These are phyloP conservation scores for Dactylonectria estremocensis DNA, from an alignment of 2,329 filamentous ascomycete species.

Conservation along the genomic window DNA sequence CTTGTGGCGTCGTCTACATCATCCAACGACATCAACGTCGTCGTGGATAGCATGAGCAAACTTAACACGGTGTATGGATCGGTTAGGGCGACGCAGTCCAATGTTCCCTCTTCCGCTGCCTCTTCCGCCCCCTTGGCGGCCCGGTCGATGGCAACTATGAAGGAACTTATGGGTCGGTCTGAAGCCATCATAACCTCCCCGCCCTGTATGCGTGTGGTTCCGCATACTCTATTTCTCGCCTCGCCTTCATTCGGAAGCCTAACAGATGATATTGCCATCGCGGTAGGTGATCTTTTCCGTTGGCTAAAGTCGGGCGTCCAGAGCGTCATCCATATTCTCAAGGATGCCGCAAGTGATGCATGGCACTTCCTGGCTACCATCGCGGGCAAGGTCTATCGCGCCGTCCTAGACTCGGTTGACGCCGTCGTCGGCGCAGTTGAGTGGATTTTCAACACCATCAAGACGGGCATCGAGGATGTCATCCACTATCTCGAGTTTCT, in stretches of 20 bases:
- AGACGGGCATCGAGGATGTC: neutral
- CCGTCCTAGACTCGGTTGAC: slow-evolving; percentile 7
- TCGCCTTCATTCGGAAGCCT: neutral
- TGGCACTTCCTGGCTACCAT: slow-evolving; percentile 14
- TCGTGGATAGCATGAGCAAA: neutral
- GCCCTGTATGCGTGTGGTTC: neutral
- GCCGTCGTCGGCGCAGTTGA: slow-evolving; percentile 12
- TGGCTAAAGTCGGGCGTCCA: neutral
- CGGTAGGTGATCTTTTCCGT: slow-evolving; percentile 1
- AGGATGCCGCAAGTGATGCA: neutral
- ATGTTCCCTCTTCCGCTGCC: neutral
- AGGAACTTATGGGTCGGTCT: neutral
- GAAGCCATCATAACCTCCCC: neutral
- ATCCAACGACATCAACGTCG: neutral
- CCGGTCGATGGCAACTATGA: neutral
- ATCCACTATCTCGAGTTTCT: neutral
- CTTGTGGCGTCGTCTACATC: neutral
- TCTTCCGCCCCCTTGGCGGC: neutral
- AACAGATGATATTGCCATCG: neutral
- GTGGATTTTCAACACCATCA: neutral
- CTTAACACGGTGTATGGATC: neutral
- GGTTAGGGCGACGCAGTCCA: neutral
- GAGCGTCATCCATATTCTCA: neutral
- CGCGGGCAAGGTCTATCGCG: slow-evolving; percentile 4
- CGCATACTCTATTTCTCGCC: neutral